phyloP scores from a whole-genome alignment of 1,139 yeast genomes.

The Blastobotrys ciferrii region DNA sequence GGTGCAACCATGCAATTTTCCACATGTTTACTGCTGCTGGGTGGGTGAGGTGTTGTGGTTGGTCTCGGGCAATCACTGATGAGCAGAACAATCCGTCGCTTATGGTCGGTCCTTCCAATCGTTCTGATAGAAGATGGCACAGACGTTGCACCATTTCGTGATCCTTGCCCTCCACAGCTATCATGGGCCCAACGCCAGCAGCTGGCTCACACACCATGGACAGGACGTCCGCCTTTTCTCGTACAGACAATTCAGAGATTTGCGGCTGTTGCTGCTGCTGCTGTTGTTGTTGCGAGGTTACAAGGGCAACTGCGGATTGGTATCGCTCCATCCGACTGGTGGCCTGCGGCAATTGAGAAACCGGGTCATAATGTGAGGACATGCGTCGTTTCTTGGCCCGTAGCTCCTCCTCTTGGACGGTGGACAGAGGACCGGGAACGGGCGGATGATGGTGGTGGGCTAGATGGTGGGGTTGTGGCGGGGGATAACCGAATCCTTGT shows the following conservation, averaged over 20 bases:
- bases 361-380: constrained; percentile 33
- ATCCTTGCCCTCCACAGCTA: constrained; percentile 32
- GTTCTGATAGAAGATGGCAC: constrained; percentile 19
- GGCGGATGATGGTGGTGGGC: constrained; percentile 8
- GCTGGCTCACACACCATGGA: constrained; percentile 28
- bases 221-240: constrained; percentile 32
- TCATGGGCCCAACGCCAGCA: constrained; percentile 17
- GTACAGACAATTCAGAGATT: constrained; percentile 19
- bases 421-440: constrained; percentile 8
- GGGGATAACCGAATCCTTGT: constrained; percentile 2
- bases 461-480: constrained; percentile 3
- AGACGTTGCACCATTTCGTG: constrained; percentile 23
- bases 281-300: constrained; percentile 5
- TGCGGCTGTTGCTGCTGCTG: constrained; percentile 1
- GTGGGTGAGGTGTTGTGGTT: constrained; percentile 25
- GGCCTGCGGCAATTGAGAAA: constrained; percentile 20
- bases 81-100: constrained; percentile 21
- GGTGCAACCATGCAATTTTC: constrained; percentile 32
- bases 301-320: constrained; percentile 28
- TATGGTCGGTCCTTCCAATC: constrained; percentile 16
- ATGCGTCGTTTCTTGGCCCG: constrained; percentile 29
- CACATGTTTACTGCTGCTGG: constrained; percentile 30
- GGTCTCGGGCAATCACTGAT: constrained; percentile 15
- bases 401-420: constrained; percentile 12
- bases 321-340: constrained; percentile 25